phyloP scores from a whole-genome alignment of 2,329 filamentous ascomycete genomes.

The Didymella pomorum region DNA sequence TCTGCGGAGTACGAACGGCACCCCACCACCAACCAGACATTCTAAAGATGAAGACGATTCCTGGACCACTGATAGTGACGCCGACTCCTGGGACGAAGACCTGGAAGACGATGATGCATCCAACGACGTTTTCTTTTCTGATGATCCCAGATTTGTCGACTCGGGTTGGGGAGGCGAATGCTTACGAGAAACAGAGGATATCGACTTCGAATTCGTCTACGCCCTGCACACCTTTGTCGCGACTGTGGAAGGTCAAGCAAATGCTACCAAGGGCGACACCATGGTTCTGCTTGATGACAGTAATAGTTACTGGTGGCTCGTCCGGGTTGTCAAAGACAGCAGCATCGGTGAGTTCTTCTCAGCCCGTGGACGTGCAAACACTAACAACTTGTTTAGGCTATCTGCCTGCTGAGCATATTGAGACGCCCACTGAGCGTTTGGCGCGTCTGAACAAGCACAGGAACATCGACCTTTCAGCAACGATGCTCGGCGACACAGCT shows the following conservation, averaged over 20 bases:
- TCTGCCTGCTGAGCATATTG: constrained; percentile 95
- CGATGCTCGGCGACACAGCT: constrained; percentile 74
- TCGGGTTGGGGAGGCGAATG: constrained; percentile 78
- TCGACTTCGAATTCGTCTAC: constrained; percentile 99
- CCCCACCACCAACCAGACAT: constrained; percentile 16
- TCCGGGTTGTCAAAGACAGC: constrained; percentile 95
- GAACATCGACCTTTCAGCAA: constrained; percentile 85
- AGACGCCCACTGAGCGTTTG: constrained; percentile 93
- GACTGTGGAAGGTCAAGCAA: constrained; percentile 97
- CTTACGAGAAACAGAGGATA: constrained; percentile 97
- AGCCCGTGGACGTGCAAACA: not conserved
- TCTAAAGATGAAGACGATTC: constrained; percentile 30
- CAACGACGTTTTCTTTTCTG: constrained; percentile 64
- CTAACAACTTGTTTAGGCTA: constrained; percentile 72
- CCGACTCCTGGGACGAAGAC: constrained; percentile 48
- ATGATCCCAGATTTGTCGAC: constrained; percentile 71
- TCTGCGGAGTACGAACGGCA: constrained; percentile 22
- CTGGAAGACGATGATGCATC: constrained; percentile 64
- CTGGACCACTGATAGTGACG: constrained; percentile 51
- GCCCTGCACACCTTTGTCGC: constrained; percentile 97
- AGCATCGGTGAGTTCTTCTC: constrained; percentile 73
- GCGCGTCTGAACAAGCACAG: constrained; percentile 96
- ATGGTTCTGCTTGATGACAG: constrained; percentile 98
- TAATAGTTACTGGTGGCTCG: constrained; percentile 99
- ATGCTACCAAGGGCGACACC: constrained; percentile 96